Percentiles rank a stretch among this genome's conserved stretches.
phyloP scores from a whole-genome alignment of 2,329 filamentous ascomycete genomes.

The Aureobasidium melanogenum region DNA sequence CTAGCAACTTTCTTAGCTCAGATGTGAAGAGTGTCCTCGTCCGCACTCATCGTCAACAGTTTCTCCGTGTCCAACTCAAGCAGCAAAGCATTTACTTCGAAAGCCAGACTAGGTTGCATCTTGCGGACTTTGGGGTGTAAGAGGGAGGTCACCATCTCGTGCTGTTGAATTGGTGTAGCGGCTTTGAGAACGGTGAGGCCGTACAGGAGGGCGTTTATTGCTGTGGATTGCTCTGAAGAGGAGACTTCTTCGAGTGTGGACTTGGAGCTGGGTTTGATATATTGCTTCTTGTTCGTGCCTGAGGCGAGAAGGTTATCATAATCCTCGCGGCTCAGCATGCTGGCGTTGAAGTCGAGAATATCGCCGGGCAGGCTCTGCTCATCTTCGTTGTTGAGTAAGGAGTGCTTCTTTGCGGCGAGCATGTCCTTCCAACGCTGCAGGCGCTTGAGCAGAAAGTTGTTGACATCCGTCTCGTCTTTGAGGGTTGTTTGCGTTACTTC shows the following conservation, averaged over 20 bases:
- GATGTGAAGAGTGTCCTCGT: background rate
- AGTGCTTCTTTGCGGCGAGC: background rate
- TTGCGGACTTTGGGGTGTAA: background rate
- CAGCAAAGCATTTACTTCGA: background rate
- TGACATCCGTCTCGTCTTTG: too few relatives aligned
- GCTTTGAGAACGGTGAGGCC: background rate
- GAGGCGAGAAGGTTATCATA: background rate
- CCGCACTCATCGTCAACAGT: background rate
- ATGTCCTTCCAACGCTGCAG: background rate
- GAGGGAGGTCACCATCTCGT: background rate
- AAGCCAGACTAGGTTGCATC: background rate
- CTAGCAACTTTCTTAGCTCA: background rate
- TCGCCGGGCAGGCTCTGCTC: background rate
- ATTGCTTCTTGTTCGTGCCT: too few relatives aligned
- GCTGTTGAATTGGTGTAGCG: background rate
- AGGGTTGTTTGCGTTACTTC: too few relatives aligned
- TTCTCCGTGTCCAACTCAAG: background rate
- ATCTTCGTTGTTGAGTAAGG: background rate
- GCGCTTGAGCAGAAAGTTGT: background rate
- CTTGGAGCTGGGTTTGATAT: background rate
- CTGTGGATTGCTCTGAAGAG: background rate
- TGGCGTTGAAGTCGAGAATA: background rate
- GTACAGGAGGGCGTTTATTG: background rate
- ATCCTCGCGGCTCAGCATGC: background rate
- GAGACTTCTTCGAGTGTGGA: background rate